Evolutionary conservation across 2,329 filamentous ascomycete species (phyloP), one percentile per base, ranked within the genome.

Genomic region (Pyrenochaeta sp.): DNA sequence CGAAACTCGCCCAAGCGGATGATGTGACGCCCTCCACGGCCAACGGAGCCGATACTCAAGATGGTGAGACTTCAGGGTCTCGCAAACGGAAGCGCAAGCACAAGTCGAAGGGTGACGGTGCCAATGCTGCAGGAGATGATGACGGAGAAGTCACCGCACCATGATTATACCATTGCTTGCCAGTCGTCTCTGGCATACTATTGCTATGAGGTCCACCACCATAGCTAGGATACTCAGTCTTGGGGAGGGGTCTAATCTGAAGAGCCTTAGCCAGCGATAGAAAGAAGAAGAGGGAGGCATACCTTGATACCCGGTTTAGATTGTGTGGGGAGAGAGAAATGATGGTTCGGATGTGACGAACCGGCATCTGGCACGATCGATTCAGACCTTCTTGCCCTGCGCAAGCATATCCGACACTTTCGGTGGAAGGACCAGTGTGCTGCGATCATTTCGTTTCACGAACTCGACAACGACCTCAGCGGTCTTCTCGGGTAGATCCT

Each of bases 401-500:
- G 79, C 79, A 45, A 84, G 68, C 51, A 84, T 69, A 44, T 83
- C 82, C 13, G 77, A 79, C 2, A 99, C 93, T 77, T 99, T 99
- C 0, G 93, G 93, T 32, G 95, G 95, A 62, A 99, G 81, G 1
- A 98, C 90, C 57, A 99, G 77, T 10, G 89, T 86, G 69, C 88
- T 92, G 59, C 93, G 85, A 79, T 98, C 94, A 73, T 99, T 99
- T 52, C 95, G 84, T 66, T 89, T 90, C 72, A 95, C 94, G 74
- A 99, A 98, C 74, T 99, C 95, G 1, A 91, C 91, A 50, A 98
- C 81, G 8, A 92, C 85, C 67, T 90, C 84, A 0, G 95, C 95
- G 43, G 91, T 96, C 82, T 94, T 96, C 72, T 93, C 91, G 0
- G 95, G 93, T 49, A 94, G 85, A 76, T 99, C 95, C 77, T 99